Conservation (phyloP, 2,329 filamentous ascomycete genomes). For the Xylariaceae sp. region DNA sequence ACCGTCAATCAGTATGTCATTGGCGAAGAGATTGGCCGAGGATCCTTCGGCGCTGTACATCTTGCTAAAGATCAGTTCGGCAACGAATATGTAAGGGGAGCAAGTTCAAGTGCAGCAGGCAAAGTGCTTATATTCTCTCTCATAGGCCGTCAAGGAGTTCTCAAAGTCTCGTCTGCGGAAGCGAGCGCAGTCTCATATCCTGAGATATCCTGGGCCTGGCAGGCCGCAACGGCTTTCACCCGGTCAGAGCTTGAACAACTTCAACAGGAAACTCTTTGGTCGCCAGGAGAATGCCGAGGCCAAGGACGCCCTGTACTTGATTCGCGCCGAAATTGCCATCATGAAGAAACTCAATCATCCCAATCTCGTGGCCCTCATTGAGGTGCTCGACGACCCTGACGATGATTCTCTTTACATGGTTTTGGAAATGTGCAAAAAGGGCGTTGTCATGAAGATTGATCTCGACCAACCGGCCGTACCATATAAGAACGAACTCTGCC, state of each 20-base stretch:
- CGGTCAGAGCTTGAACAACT: slow-evolving; percentile 26
- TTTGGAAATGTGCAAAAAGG: slow-evolving; percentile 97
- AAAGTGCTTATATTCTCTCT: slow-evolving; percentile 16
- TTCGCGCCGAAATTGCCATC: slow-evolving; percentile 93
- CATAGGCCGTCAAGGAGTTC: slow-evolving; percentile 91
- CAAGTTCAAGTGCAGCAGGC: not conserved
- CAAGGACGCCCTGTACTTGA: slow-evolving; percentile 70
- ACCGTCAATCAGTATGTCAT: slow-evolving; percentile 94
- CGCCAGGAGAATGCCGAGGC: slow-evolving; percentile 54
- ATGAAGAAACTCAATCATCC: slow-evolving; percentile 98
- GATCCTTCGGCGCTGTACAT: slow-evolving; percentile 92
- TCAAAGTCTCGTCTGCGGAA: slow-evolving; percentile 88
- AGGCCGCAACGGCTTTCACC: slow-evolving; percentile 40
- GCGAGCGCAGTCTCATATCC: slow-evolving; percentile 81
- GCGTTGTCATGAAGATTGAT: slow-evolving; percentile 92
- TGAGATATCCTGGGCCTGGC: slow-evolving; percentile 45
- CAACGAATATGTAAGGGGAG: slow-evolving; percentile 73
- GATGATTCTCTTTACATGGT: slow-evolving; percentile 99
- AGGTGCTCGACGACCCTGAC: slow-evolving; percentile 91
- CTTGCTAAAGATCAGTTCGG: slow-evolving; percentile 85
- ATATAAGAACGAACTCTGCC: slow-evolving; percentile 74
- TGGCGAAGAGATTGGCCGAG: slow-evolving; percentile 90
- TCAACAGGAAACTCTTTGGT: slow-evolving; percentile 31
- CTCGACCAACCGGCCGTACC: slow-evolving; percentile 77
- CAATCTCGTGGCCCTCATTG: slow-evolving; percentile 87